These are phyloP conservation scores for Durotheca rogersii DNA, from an alignment of 495 filamentous ascomycete genomes.

Conservation along the genomic window DNA sequence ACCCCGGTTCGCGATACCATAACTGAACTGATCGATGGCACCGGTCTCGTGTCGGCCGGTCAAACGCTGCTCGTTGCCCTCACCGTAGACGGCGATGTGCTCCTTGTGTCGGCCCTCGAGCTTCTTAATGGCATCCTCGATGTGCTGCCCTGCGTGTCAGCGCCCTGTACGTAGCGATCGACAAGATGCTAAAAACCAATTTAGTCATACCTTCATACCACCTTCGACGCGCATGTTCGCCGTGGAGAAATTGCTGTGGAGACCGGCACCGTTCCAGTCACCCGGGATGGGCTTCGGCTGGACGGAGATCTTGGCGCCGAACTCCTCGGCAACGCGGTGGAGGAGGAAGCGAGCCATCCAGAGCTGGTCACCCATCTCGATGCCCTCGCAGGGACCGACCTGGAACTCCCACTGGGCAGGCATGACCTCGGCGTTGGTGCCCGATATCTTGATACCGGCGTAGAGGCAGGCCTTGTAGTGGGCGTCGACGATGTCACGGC, in stretches of 20 bases:
- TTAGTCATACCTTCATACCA: constrained; percentile 72
- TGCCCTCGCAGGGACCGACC: constrained; percentile 90
- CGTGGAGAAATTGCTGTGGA: constrained; percentile 89
- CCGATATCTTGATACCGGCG: constrained; percentile 89
- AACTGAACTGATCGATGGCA: constrained; percentile 89
- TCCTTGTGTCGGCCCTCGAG: constrained; percentile 85
- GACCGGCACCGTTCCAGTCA: constrained; percentile 99
- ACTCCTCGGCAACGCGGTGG: constrained; percentile 94
- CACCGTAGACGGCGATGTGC: constrained; percentile 97
- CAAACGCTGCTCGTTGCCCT: constrained; percentile 87
- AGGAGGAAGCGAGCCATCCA: constrained; percentile 97
- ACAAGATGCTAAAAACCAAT: background rate
- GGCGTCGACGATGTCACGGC: constrained; percentile 96
- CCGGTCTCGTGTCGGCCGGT: constrained; percentile 96
- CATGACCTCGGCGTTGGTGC: constrained; percentile 99
- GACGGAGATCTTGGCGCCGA: constrained; percentile 94
- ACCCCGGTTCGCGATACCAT: constrained; percentile 94
- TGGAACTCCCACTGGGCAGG: constrained; percentile 99
- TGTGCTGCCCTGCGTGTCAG: constrained; percentile 47
- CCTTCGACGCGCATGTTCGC: constrained; percentile 83
- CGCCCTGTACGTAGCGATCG: background rate
- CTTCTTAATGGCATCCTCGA: constrained; percentile 81
- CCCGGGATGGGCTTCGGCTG: constrained; percentile 97
- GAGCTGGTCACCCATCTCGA: constrained; percentile 93
- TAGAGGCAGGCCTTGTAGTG: constrained; percentile 98